phyloP scores from a whole-genome alignment of 495 filamentous ascomycete species.

The Aspergillus nidulans region DNA sequence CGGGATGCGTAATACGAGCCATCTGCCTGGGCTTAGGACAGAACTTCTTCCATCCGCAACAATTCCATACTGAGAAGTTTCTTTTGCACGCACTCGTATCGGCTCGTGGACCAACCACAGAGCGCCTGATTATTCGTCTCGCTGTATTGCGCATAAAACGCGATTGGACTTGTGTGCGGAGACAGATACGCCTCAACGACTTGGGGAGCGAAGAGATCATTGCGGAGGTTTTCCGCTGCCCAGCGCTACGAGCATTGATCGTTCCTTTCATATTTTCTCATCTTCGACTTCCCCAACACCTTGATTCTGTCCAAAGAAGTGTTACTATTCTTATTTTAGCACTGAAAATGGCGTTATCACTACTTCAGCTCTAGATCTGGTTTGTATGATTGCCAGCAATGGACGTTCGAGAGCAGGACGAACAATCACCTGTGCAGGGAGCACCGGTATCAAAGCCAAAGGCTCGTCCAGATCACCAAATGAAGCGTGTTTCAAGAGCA shows the following conservation, averaged over 20 bases:
- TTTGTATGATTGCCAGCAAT: background rate
- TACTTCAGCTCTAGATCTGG: background rate
- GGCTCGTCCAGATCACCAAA: slow-evolving; percentile 26
- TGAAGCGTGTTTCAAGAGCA: slow-evolving; percentile 57
- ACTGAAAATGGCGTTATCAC: slow-evolving; percentile 8
- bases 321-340: background rate
- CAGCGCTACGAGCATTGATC: background rate
- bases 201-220: background rate
- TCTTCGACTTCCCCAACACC: background rate
- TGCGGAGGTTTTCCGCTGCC: slow-evolving; percentile 6
- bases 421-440: slow-evolving; percentile 15
- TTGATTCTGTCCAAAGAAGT: background rate
- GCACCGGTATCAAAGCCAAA: slow-evolving; percentile 14
- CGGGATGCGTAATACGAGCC: slow-evolving; percentile 8
- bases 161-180: background rate
- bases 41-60: no score
- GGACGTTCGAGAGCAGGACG: slow-evolving; percentile 14
- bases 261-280: background rate
- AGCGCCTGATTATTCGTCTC: background rate
- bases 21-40: background rate
- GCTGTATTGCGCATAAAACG: background rate
- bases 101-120: background rate
- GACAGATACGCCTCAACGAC: background rate
- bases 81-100: background rate
- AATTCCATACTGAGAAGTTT: background rate